Evolutionary conservation across 2,329 filamentous ascomycete genomes (phyloP).

Genomic region (Parasarocladium wereldwijsianum): DNA sequence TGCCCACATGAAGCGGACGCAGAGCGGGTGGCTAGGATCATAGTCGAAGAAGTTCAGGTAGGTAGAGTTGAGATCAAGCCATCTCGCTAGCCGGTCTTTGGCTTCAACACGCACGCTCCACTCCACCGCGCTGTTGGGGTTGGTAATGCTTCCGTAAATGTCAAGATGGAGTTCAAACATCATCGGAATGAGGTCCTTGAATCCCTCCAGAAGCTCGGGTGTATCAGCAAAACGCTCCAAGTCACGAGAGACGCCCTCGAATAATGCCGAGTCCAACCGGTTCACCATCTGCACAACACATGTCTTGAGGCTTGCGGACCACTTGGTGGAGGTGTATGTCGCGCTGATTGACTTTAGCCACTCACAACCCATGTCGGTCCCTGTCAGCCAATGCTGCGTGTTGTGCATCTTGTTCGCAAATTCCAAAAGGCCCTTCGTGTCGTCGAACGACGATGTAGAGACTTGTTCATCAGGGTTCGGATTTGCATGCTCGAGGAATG

Average conservation of each 20-base stretch:
- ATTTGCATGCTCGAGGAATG: slow-evolving; percentile 50
- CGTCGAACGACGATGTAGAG: slow-evolving; percentile 33
- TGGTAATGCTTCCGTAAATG: slow-evolving; percentile 42
- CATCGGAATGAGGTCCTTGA: slow-evolving; percentile 38
- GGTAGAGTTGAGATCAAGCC: slow-evolving; percentile 34
- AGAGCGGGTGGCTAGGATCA: slow-evolving; percentile 22
- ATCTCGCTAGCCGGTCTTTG: slow-evolving; percentile 32
- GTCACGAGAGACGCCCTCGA: slow-evolving; percentile 28
- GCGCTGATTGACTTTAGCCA: slow-evolving; percentile 36
- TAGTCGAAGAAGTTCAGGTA: slow-evolving; percentile 23
- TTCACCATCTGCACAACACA: slow-evolving; percentile 42
- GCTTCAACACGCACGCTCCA: slow-evolving; percentile 31
- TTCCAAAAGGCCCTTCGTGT: slow-evolving; percentile 31
- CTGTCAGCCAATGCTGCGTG: slow-evolving; percentile 29
- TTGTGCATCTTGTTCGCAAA: slow-evolving; percentile 36
- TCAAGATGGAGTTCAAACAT: slow-evolving; percentile 48
- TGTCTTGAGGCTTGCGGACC: slow-evolving; percentile 42
- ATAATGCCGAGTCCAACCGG: slow-evolving; percentile 36
- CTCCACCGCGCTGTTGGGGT: slow-evolving; percentile 39
- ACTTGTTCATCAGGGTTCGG: slow-evolving; percentile 33
- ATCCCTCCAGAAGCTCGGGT: slow-evolving; percentile 13
- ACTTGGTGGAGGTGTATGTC: slow-evolving; percentile 38
- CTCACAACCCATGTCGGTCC: slow-evolving; percentile 42
- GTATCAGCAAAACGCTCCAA: slow-evolving; percentile 16
- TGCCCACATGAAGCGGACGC: slow-evolving; percentile 42